Conservation (phyloP, 495 filamentous ascomycete genomes). For the Halenospora varia region DNA sequence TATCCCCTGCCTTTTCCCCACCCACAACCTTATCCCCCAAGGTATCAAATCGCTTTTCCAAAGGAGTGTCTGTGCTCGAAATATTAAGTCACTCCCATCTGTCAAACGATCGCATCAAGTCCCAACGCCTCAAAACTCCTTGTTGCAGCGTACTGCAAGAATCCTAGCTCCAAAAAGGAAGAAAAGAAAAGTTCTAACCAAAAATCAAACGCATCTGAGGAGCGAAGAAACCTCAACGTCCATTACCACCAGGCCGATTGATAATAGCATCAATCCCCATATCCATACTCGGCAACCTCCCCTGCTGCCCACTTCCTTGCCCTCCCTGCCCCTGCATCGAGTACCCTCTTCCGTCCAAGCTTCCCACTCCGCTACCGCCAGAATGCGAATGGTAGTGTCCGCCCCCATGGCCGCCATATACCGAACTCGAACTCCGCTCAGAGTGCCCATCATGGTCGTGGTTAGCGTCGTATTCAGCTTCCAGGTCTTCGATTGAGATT, state of each 20-base stretch:
- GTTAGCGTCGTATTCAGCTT: conserved; percentile 20
- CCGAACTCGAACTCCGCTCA: neutral
- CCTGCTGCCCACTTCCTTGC: conserved; percentile 24
- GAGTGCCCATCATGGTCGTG: conserved; percentile 1
- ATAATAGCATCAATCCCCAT: conserved; percentile 55
- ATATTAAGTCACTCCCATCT: neutral
- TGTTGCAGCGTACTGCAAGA: no score
- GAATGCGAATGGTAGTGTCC: conserved; percentile 12
- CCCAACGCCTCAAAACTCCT: no score
- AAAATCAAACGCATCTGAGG: neutral
- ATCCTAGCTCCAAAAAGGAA: no score
- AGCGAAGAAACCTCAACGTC: no score
- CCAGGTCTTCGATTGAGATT: conserved; percentile 17
- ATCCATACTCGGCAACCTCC: conserved; percentile 47
- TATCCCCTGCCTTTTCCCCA: neutral
- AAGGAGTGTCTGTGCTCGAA: neutral
- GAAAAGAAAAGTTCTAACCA: neutral
- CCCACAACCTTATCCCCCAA: no score
- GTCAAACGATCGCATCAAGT: neutral
- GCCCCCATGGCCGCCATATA: neutral
- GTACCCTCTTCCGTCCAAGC: conserved; percentile 8
- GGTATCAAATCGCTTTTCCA: no score
- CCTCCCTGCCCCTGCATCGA: neutral
- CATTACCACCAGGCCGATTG: conserved; percentile 36
- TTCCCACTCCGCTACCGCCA: conserved; percentile 6